Percentiles rank a stretch among this genome's conserved stretches.
Conservation (phyloP, 371 early-diverging fungal species). For the Circinella umbellata region DNA sequence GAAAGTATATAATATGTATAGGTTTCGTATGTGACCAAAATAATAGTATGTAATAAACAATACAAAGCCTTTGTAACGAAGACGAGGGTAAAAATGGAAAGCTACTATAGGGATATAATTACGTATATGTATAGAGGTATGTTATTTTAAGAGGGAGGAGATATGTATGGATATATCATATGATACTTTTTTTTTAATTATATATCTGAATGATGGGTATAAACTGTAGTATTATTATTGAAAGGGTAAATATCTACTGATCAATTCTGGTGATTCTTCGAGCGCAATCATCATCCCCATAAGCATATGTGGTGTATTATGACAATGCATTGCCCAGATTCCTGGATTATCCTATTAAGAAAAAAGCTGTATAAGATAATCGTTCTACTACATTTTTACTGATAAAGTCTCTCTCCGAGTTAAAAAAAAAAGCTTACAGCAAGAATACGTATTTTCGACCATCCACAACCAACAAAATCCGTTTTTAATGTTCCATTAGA, state of each 20-base stretch:
- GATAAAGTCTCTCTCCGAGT: neutral
- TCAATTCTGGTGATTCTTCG: conserved; percentile 44
- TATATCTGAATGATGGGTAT: no score
- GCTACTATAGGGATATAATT: no score
- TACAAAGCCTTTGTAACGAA: no score
- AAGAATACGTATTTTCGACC: conserved; percentile 45
- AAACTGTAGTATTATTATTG: no score
- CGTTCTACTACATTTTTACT: neutral
- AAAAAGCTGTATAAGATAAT: neutral
- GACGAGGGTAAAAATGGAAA: no score
- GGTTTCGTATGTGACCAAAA: no score
- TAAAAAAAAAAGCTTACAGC: conserved; percentile 36
- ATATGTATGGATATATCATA: no score
- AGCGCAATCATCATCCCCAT: conserved; percentile 50
- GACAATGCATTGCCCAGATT: conserved; percentile 50
- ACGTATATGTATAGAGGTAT: no score
- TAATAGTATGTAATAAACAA: no score
- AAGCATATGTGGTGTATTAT: conserved; percentile 48
- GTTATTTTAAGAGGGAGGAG: no score
- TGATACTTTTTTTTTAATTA: no score
- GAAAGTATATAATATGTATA: no score
- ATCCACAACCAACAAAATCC: conserved; percentile 40
- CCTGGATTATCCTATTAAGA: conserved; percentile 47
- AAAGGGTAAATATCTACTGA: neutral
- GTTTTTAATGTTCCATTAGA: conserved; percentile 13